These are phyloP conservation scores for Aspergillus aculeatus DNA, from an alignment of 2,329 filamentous ascomycete genomes.

Conservation along the genomic window DNA sequence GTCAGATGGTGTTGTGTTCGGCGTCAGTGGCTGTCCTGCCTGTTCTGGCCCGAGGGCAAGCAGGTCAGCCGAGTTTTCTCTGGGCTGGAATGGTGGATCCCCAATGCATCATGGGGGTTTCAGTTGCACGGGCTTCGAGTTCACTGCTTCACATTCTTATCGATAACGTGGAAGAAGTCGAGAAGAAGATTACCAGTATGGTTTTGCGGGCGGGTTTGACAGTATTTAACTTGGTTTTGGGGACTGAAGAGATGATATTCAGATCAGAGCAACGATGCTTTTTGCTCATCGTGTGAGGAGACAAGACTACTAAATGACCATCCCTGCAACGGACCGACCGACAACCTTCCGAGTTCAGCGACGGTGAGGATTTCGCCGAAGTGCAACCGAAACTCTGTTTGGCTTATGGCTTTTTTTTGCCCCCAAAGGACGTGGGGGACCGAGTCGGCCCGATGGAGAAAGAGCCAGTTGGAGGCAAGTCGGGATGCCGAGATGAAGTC, in stretches of 20 bases:
- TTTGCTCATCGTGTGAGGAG: not conserved
- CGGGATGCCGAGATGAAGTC: conserved; percentile 4
- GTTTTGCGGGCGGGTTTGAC: not conserved
- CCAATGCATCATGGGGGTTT: not conserved
- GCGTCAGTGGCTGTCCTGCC: not conserved
- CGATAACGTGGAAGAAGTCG: not conserved
- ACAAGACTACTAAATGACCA: not conserved
- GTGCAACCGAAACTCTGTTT: not conserved
- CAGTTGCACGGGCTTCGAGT: not conserved
- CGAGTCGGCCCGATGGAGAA: conserved; percentile 5
- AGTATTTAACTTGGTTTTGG: not conserved
- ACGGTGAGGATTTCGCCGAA: conserved; percentile 7
- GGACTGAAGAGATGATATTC: not conserved
- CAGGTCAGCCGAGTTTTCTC: not conserved
- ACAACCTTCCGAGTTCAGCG: conserved; percentile 1
- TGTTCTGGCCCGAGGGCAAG: not conserved
- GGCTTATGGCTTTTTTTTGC: not conserved
- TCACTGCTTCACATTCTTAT: not conserved
- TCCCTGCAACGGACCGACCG: not conserved
- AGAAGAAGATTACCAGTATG: not conserved
- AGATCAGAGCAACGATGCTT: not conserved
- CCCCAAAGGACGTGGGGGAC: conserved; percentile 2
- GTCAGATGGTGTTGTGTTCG: not conserved
- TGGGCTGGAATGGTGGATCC: not conserved
- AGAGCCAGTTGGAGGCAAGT: not conserved